phyloP scores from a whole-genome alignment of 768 basidiomycete species.

The Boletus pseudopeckii region DNA sequence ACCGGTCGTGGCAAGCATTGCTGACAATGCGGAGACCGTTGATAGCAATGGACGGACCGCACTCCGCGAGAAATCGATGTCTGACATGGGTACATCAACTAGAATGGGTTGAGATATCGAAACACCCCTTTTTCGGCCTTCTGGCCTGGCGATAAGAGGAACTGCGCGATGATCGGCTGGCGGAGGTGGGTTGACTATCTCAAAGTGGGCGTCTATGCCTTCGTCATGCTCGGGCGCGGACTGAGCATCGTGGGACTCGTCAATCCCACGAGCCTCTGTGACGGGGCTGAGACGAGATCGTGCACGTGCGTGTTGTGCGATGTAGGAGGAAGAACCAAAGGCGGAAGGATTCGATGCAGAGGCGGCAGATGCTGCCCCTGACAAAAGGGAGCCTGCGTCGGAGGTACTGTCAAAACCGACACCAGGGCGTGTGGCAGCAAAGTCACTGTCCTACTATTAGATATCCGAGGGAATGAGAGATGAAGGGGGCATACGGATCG shows the following conservation, averaged over 20 bases:
- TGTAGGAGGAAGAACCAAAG: conserved; percentile 46
- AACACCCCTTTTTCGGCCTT: conserved; percentile 28
- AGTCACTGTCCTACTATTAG: conserved; percentile 47
- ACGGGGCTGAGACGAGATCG: conserved; percentile 62
- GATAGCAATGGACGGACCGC: conserved; percentile 43
- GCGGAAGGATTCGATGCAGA: conserved; percentile 57
- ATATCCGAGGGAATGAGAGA: background rate
- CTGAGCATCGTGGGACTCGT: conserved; percentile 27
- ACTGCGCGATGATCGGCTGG: conserved; percentile 21
- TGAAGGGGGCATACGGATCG: conserved; percentile 59
- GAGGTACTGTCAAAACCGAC: conserved; percentile 59
- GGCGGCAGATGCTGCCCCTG: conserved; percentile 44
- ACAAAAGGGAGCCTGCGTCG: conserved; percentile 59
- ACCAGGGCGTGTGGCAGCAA: conserved; percentile 56
- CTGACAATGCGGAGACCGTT: conserved; percentile 62
- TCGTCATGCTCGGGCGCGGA: conserved; percentile 22
- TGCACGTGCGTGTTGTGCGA: conserved; percentile 32
- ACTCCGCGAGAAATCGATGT: conserved; percentile 50
- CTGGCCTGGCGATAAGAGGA: conserved; percentile 19
- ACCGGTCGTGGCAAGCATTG: conserved; percentile 66
- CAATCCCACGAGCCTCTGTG: conserved; percentile 45
- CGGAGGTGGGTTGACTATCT: conserved; percentile 48
- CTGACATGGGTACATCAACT: conserved; percentile 11
- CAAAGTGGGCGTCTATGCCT: conserved; percentile 45
- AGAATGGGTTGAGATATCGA: conserved; percentile 27